phyloP scores from a whole-genome alignment of 345 rosid genomes.

The Theobroma cacao region DNA sequence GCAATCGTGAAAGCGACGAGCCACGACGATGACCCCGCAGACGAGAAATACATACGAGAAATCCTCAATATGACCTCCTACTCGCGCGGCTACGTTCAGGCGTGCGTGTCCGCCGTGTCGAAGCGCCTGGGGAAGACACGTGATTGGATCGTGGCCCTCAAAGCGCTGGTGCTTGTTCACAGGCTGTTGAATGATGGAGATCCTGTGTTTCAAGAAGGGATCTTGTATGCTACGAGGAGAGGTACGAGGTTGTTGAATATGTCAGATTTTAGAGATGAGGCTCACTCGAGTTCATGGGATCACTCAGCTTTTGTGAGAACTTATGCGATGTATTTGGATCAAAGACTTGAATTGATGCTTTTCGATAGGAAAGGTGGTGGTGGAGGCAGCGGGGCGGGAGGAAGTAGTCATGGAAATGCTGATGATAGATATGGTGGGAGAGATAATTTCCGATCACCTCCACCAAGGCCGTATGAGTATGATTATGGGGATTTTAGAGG shows the following conservation, averaged over 20 bases:
- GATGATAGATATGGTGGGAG: conserved; percentile 31
- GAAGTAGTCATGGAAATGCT: conserved; percentile 18
- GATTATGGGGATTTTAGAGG: conserved; percentile 48
- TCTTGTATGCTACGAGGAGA: conserved; percentile 62
- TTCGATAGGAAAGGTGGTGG: conserved; percentile 40
- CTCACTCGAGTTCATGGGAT: conserved; percentile 87
- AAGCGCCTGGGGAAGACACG: conserved; percentile 82
- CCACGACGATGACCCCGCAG: conserved; percentile 89
- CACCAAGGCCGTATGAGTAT: conserved; percentile 52
- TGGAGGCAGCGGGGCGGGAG: conserved; percentile 15
- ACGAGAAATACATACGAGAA: conserved; percentile 76
- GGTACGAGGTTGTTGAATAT: conserved; percentile 82
- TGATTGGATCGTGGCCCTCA: conserved; percentile 88
- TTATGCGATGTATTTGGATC: conserved; percentile 75
- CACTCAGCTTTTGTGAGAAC: conserved; percentile 72
- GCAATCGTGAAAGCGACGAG: conserved; percentile 93
- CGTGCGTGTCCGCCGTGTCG: conserved; percentile 66
- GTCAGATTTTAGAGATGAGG: conserved; percentile 78
- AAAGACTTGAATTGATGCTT: conserved; percentile 61
- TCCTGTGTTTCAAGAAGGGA: conserved; percentile 70
- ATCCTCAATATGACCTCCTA: conserved; percentile 68
- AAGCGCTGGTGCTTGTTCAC: conserved; percentile 70
- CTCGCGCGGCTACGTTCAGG: conserved; percentile 78
- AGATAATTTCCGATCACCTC: conserved; percentile 70
- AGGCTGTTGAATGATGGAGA: conserved; percentile 72